Evolutionary conservation across 2,329 filamentous ascomycete species (phyloP), one percentile per base, ranked within the genome.

Genomic region (Paraphaeosphaeria sporulosa): DNA sequence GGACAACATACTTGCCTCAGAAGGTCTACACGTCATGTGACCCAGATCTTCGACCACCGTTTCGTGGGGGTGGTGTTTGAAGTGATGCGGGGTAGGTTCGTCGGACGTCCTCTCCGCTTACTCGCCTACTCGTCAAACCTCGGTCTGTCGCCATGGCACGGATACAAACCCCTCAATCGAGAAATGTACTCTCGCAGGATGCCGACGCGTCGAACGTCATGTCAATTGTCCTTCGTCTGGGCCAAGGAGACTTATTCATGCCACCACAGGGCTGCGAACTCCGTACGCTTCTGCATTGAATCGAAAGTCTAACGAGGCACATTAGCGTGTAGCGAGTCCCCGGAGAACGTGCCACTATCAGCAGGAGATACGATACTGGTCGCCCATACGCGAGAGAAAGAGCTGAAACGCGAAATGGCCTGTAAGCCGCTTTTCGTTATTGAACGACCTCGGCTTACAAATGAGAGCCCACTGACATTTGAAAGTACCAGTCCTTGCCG

Each of bases 401-500:
- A 47, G 10, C 19, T 47, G 17, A 21, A 21, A 43, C 17, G 40
- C 19, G 6, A 19, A 43, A 43, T 43, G 40, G 40, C 40, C 19
- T 21, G 40, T 43, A 21, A 43, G 40, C 40, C 5, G 25, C 23
- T 3, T 47, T 23, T 25, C 44, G 44, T 15, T 47, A n/a, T 27
- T 17, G 21, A 5, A 47, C 15, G 15, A 47, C 21, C 44, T 43
- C 5, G 40, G 40, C 19, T 43, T 21, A 2, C 9, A n/a, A 19
- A 4, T 12, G 7, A 21, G 19, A 5, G 17, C n/a, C 40, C n/a
- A 5, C 40, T 43, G 17, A 43, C 19, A 19, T 43, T 7, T 25
- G 7, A 13, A 3, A 76, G 72, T 76, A 40, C 67, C 73, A 34
- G 59, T 73, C 15, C 48, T 73, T 34, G 71, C 71, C 3, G 69